Evolutionary conservation across 1,139 yeast species (phyloP), one percentile per base, ranked within the genome.

Genomic region (Kurtzmaniella quercitrusa): DNA sequence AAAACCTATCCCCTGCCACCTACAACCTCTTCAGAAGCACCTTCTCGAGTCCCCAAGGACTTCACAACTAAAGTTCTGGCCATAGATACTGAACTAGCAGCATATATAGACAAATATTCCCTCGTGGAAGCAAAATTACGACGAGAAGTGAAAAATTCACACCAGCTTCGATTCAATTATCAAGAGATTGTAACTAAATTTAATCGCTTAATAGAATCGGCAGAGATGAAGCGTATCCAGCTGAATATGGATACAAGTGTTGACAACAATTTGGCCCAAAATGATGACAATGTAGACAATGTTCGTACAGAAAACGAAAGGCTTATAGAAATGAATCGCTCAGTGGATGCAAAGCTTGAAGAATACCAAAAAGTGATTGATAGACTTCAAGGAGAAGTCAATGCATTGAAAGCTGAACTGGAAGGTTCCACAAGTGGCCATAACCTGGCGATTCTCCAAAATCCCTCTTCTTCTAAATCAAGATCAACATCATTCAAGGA

Each of bases 311-410:
- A 66, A 45, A 65, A 65, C 45, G 42, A 49, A 14, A 48, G 55
- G 15, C 45, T 59, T 4, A 38, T 41, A 2, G 44, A 43, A 10
- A 43, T 54, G 8, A 53, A 56, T 27, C 41, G 47, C 31, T 50
- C 48, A 9, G 59, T 61, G 16, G 62, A 60, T 38, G 44, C 52
- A 7, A 65, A 62, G 44, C 58, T 68, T 34, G 61, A 57, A 19
- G 63, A 65, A 39, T 66, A 67, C 46, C 69, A 68, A 46, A 48
- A 46, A 14, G 59, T 59, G 39, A 64, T 66, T 25, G 66, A 60
- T 43, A 60, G 57, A 44, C 58, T 74, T 41, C 70, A 65, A 49
- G 49, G 47, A 3, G 68, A 67, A 40, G 64, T 68, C 10, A 56
- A 60, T 38, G 63, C 59, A 3, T 57, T 63, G 43, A 57, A 57